Evolutionary conservation across 2,329 filamentous ascomycete species (phyloP).

Genomic region (Penicillium sp.): DNA sequence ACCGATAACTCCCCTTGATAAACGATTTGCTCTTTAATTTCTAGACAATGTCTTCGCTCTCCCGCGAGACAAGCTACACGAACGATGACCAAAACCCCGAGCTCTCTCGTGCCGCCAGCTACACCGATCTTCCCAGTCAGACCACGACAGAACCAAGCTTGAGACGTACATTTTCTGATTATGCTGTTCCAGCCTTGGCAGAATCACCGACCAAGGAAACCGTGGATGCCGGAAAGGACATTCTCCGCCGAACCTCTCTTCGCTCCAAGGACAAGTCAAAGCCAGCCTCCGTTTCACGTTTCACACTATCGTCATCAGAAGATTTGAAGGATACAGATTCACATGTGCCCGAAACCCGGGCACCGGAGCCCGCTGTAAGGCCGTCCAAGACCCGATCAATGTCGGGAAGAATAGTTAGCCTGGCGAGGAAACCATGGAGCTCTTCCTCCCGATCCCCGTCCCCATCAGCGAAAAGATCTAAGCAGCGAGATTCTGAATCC

Average conservation of each 20-base stretch:
- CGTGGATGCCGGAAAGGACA: slow-evolving; percentile 41
- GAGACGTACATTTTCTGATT: slow-evolving; percentile 52
- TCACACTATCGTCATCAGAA: slow-evolving; percentile 38
- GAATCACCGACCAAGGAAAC: slow-evolving; percentile 39
- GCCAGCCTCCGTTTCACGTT: slow-evolving; percentile 33
- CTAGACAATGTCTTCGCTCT: slow-evolving; percentile 36
- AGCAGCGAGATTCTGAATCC: slow-evolving; percentile 31
- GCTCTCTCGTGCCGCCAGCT: slow-evolving; percentile 57
- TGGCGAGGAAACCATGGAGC: slow-evolving; percentile 53
- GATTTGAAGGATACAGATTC: slow-evolving; percentile 33
- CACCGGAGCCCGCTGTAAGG: slow-evolving; percentile 33
- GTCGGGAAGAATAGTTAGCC: slow-evolving; percentile 50
- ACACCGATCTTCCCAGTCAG: slow-evolving; percentile 52
- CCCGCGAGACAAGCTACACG: slow-evolving; percentile 23
- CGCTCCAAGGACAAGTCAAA: slow-evolving; percentile 34
- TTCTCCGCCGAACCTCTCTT: slow-evolving; percentile 42
- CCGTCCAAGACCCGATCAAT: slow-evolving; percentile 47
- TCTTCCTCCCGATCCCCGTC: slow-evolving; percentile 49
- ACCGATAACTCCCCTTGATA: slow-evolving; percentile 23
- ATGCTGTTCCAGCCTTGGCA: slow-evolving; percentile 43
- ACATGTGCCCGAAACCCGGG: slow-evolving; percentile 27
- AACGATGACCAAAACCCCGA: slow-evolving; percentile 27
- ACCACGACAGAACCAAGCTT: slow-evolving; percentile 37
- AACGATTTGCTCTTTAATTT: slow-evolving; percentile 15
- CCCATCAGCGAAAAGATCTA: slow-evolving; percentile 37